phyloP scores from a whole-genome alignment of 805 yeast species.

The Candida incommunis region DNA sequence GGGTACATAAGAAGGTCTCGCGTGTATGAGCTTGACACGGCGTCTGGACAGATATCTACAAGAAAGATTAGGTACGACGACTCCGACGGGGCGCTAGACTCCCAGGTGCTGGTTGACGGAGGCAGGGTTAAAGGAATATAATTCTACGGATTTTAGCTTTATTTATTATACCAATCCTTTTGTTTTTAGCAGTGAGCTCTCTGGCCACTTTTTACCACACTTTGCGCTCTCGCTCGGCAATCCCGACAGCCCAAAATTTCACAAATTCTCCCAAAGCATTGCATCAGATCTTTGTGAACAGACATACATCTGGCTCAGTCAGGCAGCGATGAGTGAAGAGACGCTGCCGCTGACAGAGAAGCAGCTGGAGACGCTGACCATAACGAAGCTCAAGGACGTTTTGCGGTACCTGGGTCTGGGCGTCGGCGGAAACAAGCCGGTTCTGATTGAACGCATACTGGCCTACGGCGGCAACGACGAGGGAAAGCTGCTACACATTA shows the following conservation, averaged over 20 bases:
- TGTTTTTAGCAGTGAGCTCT: no score
- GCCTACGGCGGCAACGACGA: no score
- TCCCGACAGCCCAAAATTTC: no score
- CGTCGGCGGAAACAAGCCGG: constrained; percentile 45
- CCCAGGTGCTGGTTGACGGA: constrained; percentile 33
- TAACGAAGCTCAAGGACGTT: constrained; percentile 17
- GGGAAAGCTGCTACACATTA: no score
- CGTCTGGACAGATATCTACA: constrained; percentile 33
- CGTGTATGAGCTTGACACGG: constrained; percentile 48
- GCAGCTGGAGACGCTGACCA: constrained; percentile 12
- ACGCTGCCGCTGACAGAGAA: constrained; percentile 1
- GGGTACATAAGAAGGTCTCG: constrained; percentile 74
- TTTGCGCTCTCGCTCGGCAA: no score
- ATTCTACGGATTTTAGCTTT: not conserved
- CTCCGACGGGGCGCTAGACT: constrained; percentile 34
- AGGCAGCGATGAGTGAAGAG: no score
- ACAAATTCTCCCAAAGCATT: no score
- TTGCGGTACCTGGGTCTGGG: constrained; percentile 29
- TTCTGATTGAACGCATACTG: constrained; percentile 39
- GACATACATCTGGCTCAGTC: no score
- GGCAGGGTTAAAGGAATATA: constrained; percentile 23
- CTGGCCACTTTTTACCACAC: no score
- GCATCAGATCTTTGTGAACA: no score
- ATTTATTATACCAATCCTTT: not conserved
- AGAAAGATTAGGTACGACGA: constrained; percentile 64